Base-by-base conservation (phyloP, 768 basidiomycete species). In the Mycena galopus region DNA sequence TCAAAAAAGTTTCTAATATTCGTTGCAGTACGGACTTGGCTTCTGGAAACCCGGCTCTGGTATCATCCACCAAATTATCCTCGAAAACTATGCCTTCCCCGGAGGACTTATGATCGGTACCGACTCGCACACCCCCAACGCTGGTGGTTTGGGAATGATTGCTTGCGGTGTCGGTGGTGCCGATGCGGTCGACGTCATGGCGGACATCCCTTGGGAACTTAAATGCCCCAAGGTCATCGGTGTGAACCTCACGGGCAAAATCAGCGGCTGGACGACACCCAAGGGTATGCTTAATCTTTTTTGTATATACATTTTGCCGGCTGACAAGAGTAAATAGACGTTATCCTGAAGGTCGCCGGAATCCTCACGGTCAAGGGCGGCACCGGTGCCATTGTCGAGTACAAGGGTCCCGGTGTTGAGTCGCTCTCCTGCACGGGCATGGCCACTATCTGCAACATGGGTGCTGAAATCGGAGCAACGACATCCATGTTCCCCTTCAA, bases 361-460 rank as follows among this genome's bases (percentile, higher is more conserved):
- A 97, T 97, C 78, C 93, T 99, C 73, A 98, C 97, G 17, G 97
- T 99, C 88, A 98, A 99, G 90, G 97, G 97, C 79, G 97, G 97
- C 78, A 99, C 97, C 77, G 97, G 97, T 76, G 96, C 97, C 67
- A 98, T 99, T 78, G 96, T 99, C 76, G 97, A 99, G 82, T 99
- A 99, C 87, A 92, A 87, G 77, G 97, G 97, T 75, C 84, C 96
- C 79, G 97, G 97, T 88, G 94, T 99, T 73, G 94, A 97, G 80
- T 96, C 96, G 37, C 90, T 99, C 72, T 98, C 96, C 58, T 96
- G 94, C 90, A 99, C 97, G 58, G 97, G 97, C 84, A 98, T 99
- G 97, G 97, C 96, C 63, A 99, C 97, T 25, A 97, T 99, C 79
- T 98, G 97, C 84, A 99, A 98, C 91, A 99, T 99, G 97, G 97